Evolutionary conservation across 2,329 filamentous ascomycete genomes (phyloP), one percentile per base, ranked within the genome.

Genomic region (Aspergillus amoenus): DNA sequence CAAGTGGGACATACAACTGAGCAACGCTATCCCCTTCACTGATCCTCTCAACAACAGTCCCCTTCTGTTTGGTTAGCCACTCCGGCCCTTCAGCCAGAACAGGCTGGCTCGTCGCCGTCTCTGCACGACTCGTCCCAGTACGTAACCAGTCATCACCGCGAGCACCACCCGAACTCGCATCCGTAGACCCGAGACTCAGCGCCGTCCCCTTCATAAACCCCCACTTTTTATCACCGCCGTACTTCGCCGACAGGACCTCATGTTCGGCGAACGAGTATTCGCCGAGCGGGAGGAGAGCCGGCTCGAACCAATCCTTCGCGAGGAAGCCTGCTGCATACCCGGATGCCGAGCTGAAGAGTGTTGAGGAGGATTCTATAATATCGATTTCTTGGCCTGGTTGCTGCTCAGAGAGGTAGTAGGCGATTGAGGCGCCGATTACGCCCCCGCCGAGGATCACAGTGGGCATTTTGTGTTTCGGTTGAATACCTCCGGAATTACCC

Each of bases 281-380:
- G 7, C 85, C 89, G 1, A 93, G 78, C 0, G 80, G 76, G 0
- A 83, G 78, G 5, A 84, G 75, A 1, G 80, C 76, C 0, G 83
- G 76, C 0, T 79, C 78, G 65, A 89, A 90, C 88, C 89, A 93
- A 70, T 93, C 87, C 34, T 79, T 80, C 0, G 89, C 89, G 8
- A 93, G 68, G 66, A 93, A 93, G 0, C 90, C 89, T 17, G 82
- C 90, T 0, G 89, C 88, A 62, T 84, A 86, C 1, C 90, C 89
- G 2, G 88, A 92, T 0, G 90, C 89, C 30, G 87, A 90, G 11
- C 84, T 81, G 72, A 93, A 91, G 32, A 93, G 80, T 60, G 84
- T 70, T 0, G 79, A 70, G 4, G 82, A 81, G 5, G 82, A 76
- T 64, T 88, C 85, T 40, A 88, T 61, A 21, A 88, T 73, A 60